These are phyloP conservation scores for Nigrospora sphaerica DNA, from an alignment of 2,329 filamentous ascomycete genomes.

Conservation along the genomic window DNA sequence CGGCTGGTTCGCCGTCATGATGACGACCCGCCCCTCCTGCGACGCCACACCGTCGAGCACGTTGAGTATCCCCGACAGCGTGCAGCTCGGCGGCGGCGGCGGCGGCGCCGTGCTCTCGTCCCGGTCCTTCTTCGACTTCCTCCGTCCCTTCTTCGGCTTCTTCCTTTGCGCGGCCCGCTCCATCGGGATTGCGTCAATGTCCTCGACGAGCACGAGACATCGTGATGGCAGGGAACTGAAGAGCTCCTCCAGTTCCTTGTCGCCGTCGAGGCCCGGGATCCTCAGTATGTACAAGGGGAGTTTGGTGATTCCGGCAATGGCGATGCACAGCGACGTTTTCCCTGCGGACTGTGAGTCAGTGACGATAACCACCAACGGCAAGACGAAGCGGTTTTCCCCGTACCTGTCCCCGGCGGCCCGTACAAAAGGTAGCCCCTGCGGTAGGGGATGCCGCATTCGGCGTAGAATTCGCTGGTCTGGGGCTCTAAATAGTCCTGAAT, in stretches of 20 bases:
- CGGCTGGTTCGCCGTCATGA: slow-evolving; percentile 21
- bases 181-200: slow-evolving; percentile 32
- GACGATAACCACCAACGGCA: too few species aligned
- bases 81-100: slow-evolving; percentile 11
- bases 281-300: slow-evolving; percentile 29
- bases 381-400: too few species aligned
- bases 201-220: slow-evolving; percentile 33
- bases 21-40: slow-evolving; percentile 18
- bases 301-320: slow-evolving; percentile 27
- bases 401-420: slow-evolving; percentile 84
- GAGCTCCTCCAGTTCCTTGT: slow-evolving; percentile 26
- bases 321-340: slow-evolving; percentile 23
- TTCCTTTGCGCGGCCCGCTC: slow-evolving; percentile 1
- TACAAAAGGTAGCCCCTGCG: slow-evolving; percentile 83
- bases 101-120: background rate
- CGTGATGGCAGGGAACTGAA: slow-evolving; percentile 29
- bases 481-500: slow-evolving; percentile 75
- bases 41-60: slow-evolving; percentile 43
- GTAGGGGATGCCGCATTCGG: slow-evolving; percentile 91
- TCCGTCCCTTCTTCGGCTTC: background rate
- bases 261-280: slow-evolving; percentile 27
- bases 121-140: background rate
- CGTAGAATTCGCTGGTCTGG: slow-evolving; percentile 71
- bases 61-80: slow-evolving; percentile 50
- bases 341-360: background rate